phyloP scores from a whole-genome alignment of 2,329 filamentous ascomycete genomes.

The Aschersonia sp. region DNA sequence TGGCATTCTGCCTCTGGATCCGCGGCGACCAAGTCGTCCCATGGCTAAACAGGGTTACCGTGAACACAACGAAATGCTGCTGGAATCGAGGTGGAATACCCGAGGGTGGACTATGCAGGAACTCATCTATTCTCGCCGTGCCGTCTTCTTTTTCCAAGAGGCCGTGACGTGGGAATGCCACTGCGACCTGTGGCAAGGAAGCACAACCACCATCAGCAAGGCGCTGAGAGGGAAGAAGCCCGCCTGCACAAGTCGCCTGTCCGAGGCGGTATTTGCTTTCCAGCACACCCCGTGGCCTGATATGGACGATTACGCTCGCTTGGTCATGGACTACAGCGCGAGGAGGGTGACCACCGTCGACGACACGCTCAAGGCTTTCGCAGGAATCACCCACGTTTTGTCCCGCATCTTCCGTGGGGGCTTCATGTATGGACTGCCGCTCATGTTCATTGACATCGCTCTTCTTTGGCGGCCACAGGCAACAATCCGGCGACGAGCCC shows the following conservation, averaged over 20 bases:
- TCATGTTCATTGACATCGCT: constrained; percentile 29
- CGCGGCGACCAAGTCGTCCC: constrained; percentile 14
- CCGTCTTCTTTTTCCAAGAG: constrained; percentile 28
- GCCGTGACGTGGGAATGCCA: constrained; percentile 30
- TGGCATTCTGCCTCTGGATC: constrained; percentile 21
- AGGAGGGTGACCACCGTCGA: constrained; percentile 23
- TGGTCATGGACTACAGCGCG: constrained; percentile 27
- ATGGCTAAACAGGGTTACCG: constrained; percentile 10
- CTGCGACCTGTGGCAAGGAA: constrained; percentile 26
- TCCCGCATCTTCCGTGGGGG: constrained; percentile 25
- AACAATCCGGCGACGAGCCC: constrained; percentile 23
- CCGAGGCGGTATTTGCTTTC: constrained; percentile 19
- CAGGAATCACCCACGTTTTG: constrained; percentile 26
- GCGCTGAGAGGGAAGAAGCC: constrained; percentile 15
- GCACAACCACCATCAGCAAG: constrained; percentile 15
- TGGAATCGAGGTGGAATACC: constrained; percentile 22
- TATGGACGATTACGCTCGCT: constrained; percentile 28
- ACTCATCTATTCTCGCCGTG: constrained; percentile 24
- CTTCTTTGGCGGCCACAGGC: constrained; percentile 29
- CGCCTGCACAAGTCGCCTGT: constrained; percentile 17
- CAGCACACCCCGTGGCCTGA: constrained; percentile 29
- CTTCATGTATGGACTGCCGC: constrained; percentile 30
- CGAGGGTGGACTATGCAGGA: constrained; percentile 31
- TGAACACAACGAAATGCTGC: constrained; percentile 23
- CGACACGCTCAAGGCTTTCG: constrained; percentile 27